phyloP scores from a whole-genome alignment of 2,329 filamentous ascomycete species.

The Thielaviopsis populi region DNA sequence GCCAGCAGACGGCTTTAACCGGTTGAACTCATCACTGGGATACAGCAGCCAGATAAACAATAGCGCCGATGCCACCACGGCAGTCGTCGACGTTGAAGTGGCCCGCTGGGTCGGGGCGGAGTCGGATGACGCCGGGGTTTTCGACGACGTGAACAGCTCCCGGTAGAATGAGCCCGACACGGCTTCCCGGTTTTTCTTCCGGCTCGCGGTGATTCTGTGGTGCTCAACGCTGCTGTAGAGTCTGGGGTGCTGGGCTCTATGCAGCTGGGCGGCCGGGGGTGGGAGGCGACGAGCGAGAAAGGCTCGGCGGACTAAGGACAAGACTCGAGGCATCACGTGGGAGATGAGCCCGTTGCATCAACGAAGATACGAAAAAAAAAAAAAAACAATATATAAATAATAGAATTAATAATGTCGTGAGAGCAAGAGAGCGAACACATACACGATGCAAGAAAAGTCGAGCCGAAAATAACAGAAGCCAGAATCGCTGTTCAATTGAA shows the following conservation, averaged over 20 bases:
- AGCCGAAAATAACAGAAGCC: not conserved
- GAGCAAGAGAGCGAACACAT: not conserved
- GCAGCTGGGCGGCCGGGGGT: not conserved
- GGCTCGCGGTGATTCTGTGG: not conserved
- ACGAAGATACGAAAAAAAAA: not conserved
- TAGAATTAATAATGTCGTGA: not conserved
- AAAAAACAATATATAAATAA: not conserved
- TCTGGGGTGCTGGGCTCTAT: not conserved
- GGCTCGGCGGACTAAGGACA: conserved; percentile 9
- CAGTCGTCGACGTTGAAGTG: conserved; percentile 5
- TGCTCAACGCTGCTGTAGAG: not conserved
- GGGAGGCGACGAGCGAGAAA: not conserved
- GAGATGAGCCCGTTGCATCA: not conserved
- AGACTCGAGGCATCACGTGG: conserved; percentile 11
- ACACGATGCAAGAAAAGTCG: not conserved
- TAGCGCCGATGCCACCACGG: conserved; percentile 17
- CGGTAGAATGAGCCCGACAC: conserved; percentile 13
- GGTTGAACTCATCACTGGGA: conserved; percentile 29
- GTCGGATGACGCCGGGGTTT: not conserved
- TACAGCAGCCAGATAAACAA: conserved; percentile 31
- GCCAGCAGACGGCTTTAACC: conserved; percentile 2
- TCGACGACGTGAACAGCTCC: conserved; percentile 13
- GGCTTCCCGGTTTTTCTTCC: not conserved
- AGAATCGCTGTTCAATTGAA: not conserved
- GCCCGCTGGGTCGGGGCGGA: not conserved